phyloP scores from a whole-genome alignment of 129 eudicot genomes.

The Pittosporum tobira region DNA sequence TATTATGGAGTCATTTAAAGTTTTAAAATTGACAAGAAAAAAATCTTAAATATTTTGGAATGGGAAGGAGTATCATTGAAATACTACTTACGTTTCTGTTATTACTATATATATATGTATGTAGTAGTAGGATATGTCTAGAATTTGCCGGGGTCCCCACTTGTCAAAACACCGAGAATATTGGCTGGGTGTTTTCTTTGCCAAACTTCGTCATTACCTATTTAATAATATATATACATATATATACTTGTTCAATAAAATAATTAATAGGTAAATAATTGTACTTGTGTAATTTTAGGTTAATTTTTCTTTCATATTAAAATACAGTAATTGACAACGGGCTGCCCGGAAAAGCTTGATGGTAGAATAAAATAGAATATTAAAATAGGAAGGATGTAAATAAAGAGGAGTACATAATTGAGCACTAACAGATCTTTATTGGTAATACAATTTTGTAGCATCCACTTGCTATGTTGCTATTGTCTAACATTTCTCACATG shows the following conservation, averaged over 20 bases:
- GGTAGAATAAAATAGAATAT: neutral
- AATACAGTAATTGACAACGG: neutral
- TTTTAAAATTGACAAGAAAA: too few relatives aligned
- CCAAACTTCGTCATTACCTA: neutral
- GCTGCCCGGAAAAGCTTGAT: conserved; percentile 1
- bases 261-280: neutral
- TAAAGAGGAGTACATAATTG: conserved; percentile 7
- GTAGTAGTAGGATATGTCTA: conserved; percentile 6
- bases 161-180: conserved; percentile 44
- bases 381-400: neutral
- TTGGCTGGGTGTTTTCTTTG: conserved; percentile 27
- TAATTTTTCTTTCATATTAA: neutral
- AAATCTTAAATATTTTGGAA: too few relatives aligned
- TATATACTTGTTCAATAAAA: neutral
- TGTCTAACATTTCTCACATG: conserved; percentile 1
- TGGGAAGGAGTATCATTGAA: too few relatives aligned
- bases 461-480: neutral
- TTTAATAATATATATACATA: neutral
- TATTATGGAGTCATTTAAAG: too few relatives aligned
- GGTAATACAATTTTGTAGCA: neutral
- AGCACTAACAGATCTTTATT: conserved; percentile 4
- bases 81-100: too few relatives aligned
- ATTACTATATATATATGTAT: too few relatives aligned
- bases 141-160: conserved; percentile 26
- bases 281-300: neutral